Evolutionary conservation across 2,329 filamentous ascomycete species (phyloP), one percentile per base, ranked within the genome.

Genomic region (Pestalotiopsis sp.): DNA sequence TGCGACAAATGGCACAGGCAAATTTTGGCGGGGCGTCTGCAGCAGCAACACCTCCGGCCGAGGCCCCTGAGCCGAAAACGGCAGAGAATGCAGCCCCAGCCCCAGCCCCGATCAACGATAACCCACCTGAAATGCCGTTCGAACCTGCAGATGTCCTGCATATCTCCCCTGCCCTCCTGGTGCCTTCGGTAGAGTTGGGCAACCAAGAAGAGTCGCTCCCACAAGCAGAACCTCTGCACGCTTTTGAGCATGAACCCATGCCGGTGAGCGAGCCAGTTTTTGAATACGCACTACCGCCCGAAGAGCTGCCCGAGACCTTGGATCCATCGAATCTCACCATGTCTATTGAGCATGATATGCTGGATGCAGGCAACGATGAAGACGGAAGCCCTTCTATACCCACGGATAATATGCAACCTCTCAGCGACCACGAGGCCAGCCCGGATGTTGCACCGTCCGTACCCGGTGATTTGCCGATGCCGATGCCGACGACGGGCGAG

Each of bases 311-410:
- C 17, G 67, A 69, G 27, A 78, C 76, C 6, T 68, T 79, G 31
- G 73, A 79, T 56, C 77, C 77, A 5, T 75, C 77, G 17, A 64
- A 68, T 36, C 68, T 78, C 41, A 77, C 77, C 23, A 66, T 79
- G 23, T 79, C 77, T 4, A 77, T 79, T 25, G 77, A 78, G 66
- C 67, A 74, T 49, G 75, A 77, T 23, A 71, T 72, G 67, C 73
- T 74, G 14, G 70, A 56, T n/a, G 45, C 45, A 39, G 77, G 78
- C 66, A 68, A 73, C 38, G 75, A 77, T 17, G 72, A 71, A 66
- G 74, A 74, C 20, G 70, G 70, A 27, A 76, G 75, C 64, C 73
- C 75, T 11, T 76, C 76, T 14, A 64, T 77, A 41, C 70, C 73
- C 4, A 75, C 74, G 1, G 73, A 77, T 31, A 75, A 77, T 68